phyloP scores from a whole-genome alignment of 148 eudicot genomes.

The Rhododendron mucronatum region DNA sequence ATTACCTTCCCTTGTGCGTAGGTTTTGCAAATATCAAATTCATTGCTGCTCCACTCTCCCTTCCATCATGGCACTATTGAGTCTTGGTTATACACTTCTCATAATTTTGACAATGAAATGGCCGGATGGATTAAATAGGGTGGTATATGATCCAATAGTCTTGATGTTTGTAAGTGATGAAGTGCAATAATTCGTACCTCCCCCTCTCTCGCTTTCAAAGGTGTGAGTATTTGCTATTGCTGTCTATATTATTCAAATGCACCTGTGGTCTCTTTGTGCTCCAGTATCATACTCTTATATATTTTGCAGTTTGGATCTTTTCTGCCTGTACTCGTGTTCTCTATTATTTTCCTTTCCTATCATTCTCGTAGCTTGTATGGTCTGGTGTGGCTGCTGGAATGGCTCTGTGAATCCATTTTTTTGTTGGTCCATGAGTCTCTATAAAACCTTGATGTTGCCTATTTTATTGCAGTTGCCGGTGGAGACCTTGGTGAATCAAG shows the following conservation, averaged over 20 bases:
- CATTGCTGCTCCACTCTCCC: neutral
- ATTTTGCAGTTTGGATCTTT: neutral
- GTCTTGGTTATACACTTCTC: neutral
- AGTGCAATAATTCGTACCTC: neutral
- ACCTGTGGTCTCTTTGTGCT: neutral
- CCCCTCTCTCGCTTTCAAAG: neutral
- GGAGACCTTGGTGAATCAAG: slow-evolving; percentile 54
- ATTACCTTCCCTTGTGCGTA: neutral
- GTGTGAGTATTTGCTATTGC: neutral
- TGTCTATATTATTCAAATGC: neutral
- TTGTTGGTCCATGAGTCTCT: neutral
- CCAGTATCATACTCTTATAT: neutral
- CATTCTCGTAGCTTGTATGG: neutral
- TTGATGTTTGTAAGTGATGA: neutral
- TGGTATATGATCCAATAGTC: neutral
- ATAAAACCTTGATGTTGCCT: neutral
- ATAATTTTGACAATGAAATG: neutral
- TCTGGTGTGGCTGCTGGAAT: neutral
- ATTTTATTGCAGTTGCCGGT: slow-evolving; percentile 57
- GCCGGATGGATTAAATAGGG: neutral
- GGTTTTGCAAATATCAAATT: neutral
- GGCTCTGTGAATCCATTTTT: neutral
- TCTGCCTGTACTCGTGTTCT: neutral
- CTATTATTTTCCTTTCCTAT: neutral
- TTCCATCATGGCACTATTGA: neutral